Evolutionary conservation across 164 flowering plant species (phyloP).

Genomic region (Vitis rotundifolia): DNA sequence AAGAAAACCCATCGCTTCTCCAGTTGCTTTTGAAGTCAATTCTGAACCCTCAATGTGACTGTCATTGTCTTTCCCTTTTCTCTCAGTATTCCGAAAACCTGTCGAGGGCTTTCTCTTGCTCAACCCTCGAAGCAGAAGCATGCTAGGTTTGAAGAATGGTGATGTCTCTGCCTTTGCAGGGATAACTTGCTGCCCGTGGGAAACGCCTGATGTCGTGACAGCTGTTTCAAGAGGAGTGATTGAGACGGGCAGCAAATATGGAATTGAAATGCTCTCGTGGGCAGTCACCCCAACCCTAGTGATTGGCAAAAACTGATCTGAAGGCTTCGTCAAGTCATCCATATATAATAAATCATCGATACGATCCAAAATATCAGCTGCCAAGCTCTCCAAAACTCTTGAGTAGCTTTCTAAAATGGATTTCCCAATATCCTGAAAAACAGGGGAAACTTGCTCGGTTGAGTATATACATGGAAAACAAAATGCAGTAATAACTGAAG

Average conservation of each 20-base stretch:
- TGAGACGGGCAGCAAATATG: slow-evolving; percentile 32
- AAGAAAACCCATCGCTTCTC: too few relatives aligned
- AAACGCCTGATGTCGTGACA: slow-evolving; percentile 44
- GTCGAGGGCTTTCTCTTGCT: slow-evolving; percentile 51
- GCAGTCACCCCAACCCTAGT: slow-evolving; percentile 35
- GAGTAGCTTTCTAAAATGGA: slow-evolving; percentile 74
- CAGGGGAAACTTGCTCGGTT: not conserved
- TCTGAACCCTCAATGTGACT: slow-evolving; percentile 9
- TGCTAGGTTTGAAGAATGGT: slow-evolving; percentile 25
- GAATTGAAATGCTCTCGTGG: slow-evolving; percentile 29
- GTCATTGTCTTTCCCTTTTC: slow-evolving; percentile 24
- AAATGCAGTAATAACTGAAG: not conserved
- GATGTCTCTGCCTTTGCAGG: slow-evolving; percentile 38
- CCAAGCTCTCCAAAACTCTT: slow-evolving; percentile 70
- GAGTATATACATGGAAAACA: not conserved
- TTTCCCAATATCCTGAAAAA: slow-evolving; percentile 65
- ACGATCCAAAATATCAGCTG: slow-evolving; percentile 62
- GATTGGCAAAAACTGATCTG: slow-evolving; percentile 38
- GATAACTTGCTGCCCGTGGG: slow-evolving; percentile 34
- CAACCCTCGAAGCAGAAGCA: slow-evolving; percentile 33
- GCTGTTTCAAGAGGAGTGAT: slow-evolving; percentile 42
- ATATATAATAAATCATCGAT: slow-evolving; percentile 60
- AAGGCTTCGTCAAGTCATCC: slow-evolving; percentile 55
- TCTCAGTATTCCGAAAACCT: slow-evolving; percentile 39
- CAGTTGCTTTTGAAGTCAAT: too few relatives aligned